Evolutionary conservation across 306 rosid species (phyloP), one percentile per base, ranked within the genome.

Genomic region (Acacia acuminata): DNA sequence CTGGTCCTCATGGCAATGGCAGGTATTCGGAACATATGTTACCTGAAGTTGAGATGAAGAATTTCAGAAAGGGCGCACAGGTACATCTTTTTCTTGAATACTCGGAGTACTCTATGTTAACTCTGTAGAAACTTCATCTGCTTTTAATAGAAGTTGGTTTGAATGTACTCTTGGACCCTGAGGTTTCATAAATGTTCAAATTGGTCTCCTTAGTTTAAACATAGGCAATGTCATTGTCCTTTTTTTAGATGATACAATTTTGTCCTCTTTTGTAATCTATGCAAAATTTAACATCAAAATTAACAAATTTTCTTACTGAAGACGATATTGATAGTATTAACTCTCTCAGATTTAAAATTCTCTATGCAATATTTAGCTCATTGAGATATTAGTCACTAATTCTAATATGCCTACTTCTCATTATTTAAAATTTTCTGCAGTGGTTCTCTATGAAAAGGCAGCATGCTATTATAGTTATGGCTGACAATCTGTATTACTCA

Each of bases 11-110:
- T 84, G 99, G 99, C 73, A 92, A 94, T 83, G 99, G 99, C 58
- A 90, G 99, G 85, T 96, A 90, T 84, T 91, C 97, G 22, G 90
- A 92, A 70, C 97, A 81, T 84, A 94, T 96, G 99, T 76, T 88
- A 84, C 99, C 99, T 17, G 99, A 96, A 90, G 86, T 96, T 87
- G 97, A 91, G 84, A 79, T 77, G 86, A 96, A 92, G 87, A 91
- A 94, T 85, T 96, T 96, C 77, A 90, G 99, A 83, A 96, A 96
- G 97, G 99, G 99, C 75, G 99, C 97, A 22, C 99, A 96, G 99
- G 98, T 96, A 89, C 72, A 44, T 75, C 77, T 81, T 82, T 78
- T 58, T 66, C 34, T 68, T 45, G 72, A 74, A 76, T 77, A 16
- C 43, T 79, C 30, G 74, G 47, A 27, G 38, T 77, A 25, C 71